phyloP scores from a whole-genome alignment of 75 land plant species.

The Pinus albicaulis region DNA sequence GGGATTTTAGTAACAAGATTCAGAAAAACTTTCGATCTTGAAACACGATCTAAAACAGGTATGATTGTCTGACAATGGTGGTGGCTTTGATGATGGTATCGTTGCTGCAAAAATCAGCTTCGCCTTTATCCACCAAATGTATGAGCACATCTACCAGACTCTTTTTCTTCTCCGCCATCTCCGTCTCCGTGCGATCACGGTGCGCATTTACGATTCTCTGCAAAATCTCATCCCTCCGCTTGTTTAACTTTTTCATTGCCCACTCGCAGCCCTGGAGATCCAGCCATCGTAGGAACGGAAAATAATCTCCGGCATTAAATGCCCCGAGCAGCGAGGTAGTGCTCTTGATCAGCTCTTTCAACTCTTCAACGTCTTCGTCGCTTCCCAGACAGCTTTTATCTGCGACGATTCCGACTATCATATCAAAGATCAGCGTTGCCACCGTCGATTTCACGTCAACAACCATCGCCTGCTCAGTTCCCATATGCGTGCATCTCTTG shows the following conservation, averaged over 20 bases:
- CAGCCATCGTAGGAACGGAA: slow-evolving; percentile 15
- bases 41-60: no score
- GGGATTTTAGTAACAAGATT: background rate
- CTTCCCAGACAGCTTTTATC: background rate
- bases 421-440: slow-evolving; percentile 1
- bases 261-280: slow-evolving; percentile 9
- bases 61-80: no score
- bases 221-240: background rate
- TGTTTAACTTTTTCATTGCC: background rate
- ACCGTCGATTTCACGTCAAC: slow-evolving; percentile 18
- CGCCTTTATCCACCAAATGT: no score
- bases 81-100: no score
- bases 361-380: background rate
- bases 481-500: background rate
- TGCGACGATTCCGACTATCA: slow-evolving; percentile 4
- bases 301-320: slow-evolving; percentile 13
- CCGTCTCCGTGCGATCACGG: no score
- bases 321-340: background rate
- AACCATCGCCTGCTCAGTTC: background rate
- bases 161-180: no score
- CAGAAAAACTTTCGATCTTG: no score
- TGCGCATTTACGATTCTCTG: background rate
- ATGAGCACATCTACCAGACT: no score
- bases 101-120: no score
- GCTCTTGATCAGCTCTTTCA: no score